Conservation (phyloP, 257 asterid genomes). For the Solanum tacnaense region DNA sequence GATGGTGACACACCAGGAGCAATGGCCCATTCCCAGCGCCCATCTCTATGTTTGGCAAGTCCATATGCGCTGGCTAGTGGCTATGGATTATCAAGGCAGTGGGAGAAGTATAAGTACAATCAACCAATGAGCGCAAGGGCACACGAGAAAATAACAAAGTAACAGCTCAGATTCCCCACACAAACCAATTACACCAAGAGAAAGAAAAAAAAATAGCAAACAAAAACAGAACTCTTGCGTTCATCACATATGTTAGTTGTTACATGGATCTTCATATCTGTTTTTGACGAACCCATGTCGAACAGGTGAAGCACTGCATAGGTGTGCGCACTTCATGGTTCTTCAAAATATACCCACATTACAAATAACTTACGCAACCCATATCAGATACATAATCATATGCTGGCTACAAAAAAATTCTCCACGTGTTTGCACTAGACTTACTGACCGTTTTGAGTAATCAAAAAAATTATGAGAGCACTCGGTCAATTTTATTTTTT, state of each 20-base stretch:
- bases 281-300: not conserved
- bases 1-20: constrained; percentile 99
- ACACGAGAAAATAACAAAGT: not conserved
- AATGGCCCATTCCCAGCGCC: constrained; percentile 99
- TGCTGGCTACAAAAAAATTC: not conserved
- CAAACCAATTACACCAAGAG: not conserved
- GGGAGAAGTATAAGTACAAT: not conserved
- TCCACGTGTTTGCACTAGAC: not conserved
- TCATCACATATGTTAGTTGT: not conserved
- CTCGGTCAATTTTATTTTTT: not conserved
- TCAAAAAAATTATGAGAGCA: not conserved
- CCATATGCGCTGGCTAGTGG: constrained; percentile 98
- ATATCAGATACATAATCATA: not conserved
- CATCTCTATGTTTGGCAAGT: constrained; percentile 99
- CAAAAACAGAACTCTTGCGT: not conserved
- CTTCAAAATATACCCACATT: not conserved
- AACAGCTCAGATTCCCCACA: not conserved
- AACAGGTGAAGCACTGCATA: not conserved
- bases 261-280: not conserved
- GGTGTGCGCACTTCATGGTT: not conserved
- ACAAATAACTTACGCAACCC: not conserved
- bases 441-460: not conserved
- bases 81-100: constrained; percentile 31
- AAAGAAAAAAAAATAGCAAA: not conserved
- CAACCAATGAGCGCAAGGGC: not conserved